A percentile compares a stretch with the other conserved stretches of the same genome.
These are phyloP conservation scores for Cutaneotrichosporon spelunceum DNA, from an alignment of 1,284 basidiomycete species.

Conservation along the genomic window DNA sequence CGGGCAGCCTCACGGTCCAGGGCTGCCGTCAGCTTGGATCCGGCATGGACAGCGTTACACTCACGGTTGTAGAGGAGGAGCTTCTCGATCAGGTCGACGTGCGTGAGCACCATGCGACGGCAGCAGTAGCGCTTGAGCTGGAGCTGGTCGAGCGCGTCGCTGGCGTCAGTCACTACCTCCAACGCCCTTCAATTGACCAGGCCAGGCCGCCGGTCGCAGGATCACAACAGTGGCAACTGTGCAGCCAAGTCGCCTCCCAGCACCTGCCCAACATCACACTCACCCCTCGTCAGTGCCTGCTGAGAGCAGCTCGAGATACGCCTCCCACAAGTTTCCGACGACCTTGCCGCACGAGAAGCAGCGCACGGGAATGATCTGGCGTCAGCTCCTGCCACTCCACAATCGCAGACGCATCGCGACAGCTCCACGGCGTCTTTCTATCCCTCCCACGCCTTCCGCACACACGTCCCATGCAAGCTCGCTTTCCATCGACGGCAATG, in stretches of 20 bases:
- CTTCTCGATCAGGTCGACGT: conserved; percentile 90
- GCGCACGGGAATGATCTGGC: conserved; percentile 52
- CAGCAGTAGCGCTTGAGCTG: conserved; percentile 94
- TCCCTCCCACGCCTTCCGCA: too few relatives aligned
- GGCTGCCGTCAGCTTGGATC: conserved; percentile 14
- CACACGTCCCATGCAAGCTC: too few relatives aligned
- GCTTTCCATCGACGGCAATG: too few relatives aligned
- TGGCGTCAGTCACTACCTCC: conserved; percentile 39
- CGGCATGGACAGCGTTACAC: conserved; percentile 47
- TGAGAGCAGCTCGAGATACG: conserved; percentile 73
- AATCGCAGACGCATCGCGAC: too few relatives aligned
- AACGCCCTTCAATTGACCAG: background rate
- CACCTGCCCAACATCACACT: conserved; percentile 38
- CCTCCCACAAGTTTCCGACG: conserved; percentile 87
- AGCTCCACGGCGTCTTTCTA: too few relatives aligned
- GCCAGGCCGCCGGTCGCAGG: too few relatives aligned
- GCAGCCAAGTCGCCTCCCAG: background rate
- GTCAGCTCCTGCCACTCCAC: background rate
- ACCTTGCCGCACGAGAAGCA: conserved; percentile 89
- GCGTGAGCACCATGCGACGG: conserved; percentile 93
- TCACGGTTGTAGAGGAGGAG: conserved; percentile 91
- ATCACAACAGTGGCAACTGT: too few relatives aligned
- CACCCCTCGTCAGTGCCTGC: conserved; percentile 81
- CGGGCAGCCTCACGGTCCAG: conserved; percentile 21
- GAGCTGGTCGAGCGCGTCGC: conserved; percentile 87